Evolutionary conservation across 306 rosid species (phyloP).

Genomic region (Casuarina glauca): DNA sequence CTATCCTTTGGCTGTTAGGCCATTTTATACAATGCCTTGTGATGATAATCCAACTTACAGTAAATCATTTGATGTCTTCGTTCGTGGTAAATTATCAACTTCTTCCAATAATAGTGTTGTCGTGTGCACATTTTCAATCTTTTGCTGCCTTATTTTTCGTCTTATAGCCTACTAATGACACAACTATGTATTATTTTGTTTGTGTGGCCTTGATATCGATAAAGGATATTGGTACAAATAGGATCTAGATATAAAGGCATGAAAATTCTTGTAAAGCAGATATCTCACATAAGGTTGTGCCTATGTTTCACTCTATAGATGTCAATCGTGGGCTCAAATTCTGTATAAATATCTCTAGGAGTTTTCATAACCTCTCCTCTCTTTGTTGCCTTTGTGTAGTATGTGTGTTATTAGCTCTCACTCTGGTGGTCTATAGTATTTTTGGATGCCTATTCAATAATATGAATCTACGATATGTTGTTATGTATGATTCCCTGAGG

Average conservation of each 20-base stretch:
- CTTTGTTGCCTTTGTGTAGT: background rate
- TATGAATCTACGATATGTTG: background rate
- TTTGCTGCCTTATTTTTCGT: background rate
- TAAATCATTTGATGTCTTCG: conserved; percentile 93
- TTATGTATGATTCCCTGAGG: background rate
- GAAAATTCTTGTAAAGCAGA: background rate
- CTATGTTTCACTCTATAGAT: too few species aligned
- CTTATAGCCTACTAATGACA: background rate
- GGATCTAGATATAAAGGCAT: background rate
- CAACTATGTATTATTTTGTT: background rate
- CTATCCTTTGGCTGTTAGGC: conserved; percentile 85
- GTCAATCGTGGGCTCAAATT: background rate
- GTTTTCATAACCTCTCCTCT: background rate
- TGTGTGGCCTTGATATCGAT: background rate
- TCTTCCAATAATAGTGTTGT: background rate
- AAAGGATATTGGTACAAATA: background rate
- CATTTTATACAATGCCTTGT: conserved; percentile 98
- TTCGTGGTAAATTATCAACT: conserved; percentile 62
- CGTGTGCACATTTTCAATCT: background rate
- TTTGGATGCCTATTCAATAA: background rate
- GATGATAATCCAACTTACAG: conserved; percentile 68
- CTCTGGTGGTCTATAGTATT: background rate
- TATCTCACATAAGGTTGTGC: background rate
- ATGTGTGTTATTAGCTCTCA: background rate
- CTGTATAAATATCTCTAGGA: too few species aligned